Evolutionary conservation across 192 early-diverging fungal species (phyloP).

Genomic region (Coemansia sp.): DNA sequence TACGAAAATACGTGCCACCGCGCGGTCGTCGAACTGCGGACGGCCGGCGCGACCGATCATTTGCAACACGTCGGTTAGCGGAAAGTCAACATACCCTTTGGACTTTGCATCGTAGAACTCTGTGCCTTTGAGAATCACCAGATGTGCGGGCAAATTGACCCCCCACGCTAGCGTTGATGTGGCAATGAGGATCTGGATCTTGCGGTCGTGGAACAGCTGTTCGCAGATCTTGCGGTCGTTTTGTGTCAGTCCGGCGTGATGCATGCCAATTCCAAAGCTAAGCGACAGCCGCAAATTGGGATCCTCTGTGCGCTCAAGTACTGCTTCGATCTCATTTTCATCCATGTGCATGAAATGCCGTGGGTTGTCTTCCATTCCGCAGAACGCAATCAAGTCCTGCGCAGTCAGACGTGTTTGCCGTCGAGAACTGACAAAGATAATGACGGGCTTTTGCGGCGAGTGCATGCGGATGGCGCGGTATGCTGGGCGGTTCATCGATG

Average conservation of each 20-base stretch:
- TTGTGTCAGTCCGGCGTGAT: slow-evolving; percentile 94
- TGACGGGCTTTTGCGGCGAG: slow-evolving; percentile 89
- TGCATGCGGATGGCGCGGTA: slow-evolving; percentile 93
- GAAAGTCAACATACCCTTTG: slow-evolving; percentile 91
- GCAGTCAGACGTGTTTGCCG: slow-evolving; percentile 96
- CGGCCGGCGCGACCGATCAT: slow-evolving; percentile 99
- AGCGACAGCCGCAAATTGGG: slow-evolving; percentile 74
- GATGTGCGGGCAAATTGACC: slow-evolving; percentile 94
- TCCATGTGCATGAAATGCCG: slow-evolving; percentile 88
- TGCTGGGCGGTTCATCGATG: slow-evolving; percentile 97
- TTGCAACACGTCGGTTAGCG: slow-evolving; percentile 96
- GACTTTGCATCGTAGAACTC: slow-evolving; percentile 93
- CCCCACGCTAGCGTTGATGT: slow-evolving; percentile 98
- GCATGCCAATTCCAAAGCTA: slow-evolving; percentile 94
- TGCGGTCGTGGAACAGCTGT: slow-evolving; percentile 89
- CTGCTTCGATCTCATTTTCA: slow-evolving; percentile 65
- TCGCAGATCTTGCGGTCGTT: slow-evolving; percentile 83
- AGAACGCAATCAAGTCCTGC: slow-evolving; percentile 91
- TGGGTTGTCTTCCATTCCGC: slow-evolving; percentile 91
- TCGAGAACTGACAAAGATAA: slow-evolving; percentile 98
- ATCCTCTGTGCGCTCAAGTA: slow-evolving; percentile 76
- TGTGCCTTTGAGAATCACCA: slow-evolving; percentile 98
- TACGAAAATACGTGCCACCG: slow-evolving; percentile 90
- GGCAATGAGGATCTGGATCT: slow-evolving; percentile 95
- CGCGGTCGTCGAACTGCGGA: slow-evolving; percentile 93